Evolutionary conservation across 2,329 filamentous ascomycete genomes (phyloP).

Genomic region (Cryphonectria radicalis): DNA sequence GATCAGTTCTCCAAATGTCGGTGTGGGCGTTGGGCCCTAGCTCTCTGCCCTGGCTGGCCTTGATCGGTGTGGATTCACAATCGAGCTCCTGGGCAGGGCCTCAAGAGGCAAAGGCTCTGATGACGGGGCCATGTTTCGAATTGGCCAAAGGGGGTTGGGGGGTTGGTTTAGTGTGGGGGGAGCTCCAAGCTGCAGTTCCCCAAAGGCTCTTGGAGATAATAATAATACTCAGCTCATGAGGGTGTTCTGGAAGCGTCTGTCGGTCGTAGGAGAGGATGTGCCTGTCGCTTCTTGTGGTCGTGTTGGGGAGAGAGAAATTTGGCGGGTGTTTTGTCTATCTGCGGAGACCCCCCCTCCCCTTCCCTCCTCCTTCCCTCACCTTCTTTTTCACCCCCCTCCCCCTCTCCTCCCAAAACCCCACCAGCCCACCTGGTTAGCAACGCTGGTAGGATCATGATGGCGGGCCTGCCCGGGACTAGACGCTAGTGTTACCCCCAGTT

Average conservation of each 20-base stretch:
- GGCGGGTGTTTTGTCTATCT: background rate
- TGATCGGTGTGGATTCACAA: conserved; percentile 6
- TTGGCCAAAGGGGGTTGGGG: background rate
- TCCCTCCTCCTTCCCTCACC: background rate
- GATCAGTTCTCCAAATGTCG: conserved; percentile 26
- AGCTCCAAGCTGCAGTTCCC: background rate
- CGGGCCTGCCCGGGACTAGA: conserved; percentile 14
- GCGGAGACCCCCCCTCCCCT: background rate
- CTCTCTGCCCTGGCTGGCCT: conserved; percentile 1
- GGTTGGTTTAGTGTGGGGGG: background rate
- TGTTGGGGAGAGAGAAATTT: background rate
- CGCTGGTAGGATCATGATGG: conserved; percentile 13
- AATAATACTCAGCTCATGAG: background rate
- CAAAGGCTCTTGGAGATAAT: background rate
- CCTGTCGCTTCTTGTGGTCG: background rate
- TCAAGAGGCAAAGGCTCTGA: background rate
- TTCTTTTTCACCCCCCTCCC: background rate
- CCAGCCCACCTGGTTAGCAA: background rate
- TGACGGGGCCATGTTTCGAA: background rate
- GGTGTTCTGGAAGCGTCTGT: background rate
- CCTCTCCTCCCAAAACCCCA: background rate
- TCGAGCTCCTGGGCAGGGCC: background rate
- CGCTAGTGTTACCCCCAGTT: background rate
- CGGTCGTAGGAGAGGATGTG: background rate
- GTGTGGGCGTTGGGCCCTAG: conserved; percentile 24